phyloP scores from a whole-genome alignment of 2,329 filamentous ascomycete species.

The Calonectria pauciramosa region DNA sequence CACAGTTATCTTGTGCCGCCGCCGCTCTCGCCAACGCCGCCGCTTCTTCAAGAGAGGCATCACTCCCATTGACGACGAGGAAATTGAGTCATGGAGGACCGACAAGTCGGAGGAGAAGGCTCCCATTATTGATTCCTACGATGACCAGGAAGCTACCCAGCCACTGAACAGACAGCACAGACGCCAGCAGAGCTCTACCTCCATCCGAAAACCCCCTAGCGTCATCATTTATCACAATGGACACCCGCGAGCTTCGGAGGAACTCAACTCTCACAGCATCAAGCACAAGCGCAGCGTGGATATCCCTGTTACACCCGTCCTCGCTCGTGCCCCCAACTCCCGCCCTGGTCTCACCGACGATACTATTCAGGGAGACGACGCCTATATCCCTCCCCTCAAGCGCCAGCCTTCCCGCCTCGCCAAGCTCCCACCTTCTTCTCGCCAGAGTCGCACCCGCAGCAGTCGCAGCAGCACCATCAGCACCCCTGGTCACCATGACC shows the following conservation, averaged over 20 bases:
- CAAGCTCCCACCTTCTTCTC: slow-evolving; percentile 59
- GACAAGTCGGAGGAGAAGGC: slow-evolving; percentile 51
- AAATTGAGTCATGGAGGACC: slow-evolving; percentile 75
- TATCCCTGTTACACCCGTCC: slow-evolving; percentile 62
- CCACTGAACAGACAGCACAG: slow-evolving; percentile 32
- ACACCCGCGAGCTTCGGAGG: slow-evolving; percentile 44
- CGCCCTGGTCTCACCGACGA: slow-evolving; percentile 74
- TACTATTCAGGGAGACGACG: slow-evolving; percentile 70
- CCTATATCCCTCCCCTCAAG: slow-evolving; percentile 68
- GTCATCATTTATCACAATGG: slow-evolving; percentile 67
- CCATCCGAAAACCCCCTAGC: slow-evolving; percentile 62
- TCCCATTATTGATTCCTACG: slow-evolving; percentile 37
- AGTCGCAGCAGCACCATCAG: slow-evolving; percentile 61
- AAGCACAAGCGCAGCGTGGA: slow-evolving; percentile 60
- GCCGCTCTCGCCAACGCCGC: slow-evolving; percentile 55
- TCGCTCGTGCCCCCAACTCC: slow-evolving; percentile 74
- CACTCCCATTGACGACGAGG: slow-evolving; percentile 74
- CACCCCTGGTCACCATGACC: slow-evolving; percentile 57
- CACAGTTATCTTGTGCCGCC: slow-evolving; percentile 55
- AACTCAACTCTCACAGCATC: slow-evolving; percentile 47
- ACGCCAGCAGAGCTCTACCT: slow-evolving; percentile 51
- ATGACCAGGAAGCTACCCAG: background rate
- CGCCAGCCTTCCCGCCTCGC: slow-evolving; percentile 67
- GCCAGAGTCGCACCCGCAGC: slow-evolving; percentile 57
- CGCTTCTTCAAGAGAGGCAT: slow-evolving; percentile 65